Base-by-base conservation (phyloP, 2,329 filamentous ascomycete genomes). In the Calycina marina region DNA sequence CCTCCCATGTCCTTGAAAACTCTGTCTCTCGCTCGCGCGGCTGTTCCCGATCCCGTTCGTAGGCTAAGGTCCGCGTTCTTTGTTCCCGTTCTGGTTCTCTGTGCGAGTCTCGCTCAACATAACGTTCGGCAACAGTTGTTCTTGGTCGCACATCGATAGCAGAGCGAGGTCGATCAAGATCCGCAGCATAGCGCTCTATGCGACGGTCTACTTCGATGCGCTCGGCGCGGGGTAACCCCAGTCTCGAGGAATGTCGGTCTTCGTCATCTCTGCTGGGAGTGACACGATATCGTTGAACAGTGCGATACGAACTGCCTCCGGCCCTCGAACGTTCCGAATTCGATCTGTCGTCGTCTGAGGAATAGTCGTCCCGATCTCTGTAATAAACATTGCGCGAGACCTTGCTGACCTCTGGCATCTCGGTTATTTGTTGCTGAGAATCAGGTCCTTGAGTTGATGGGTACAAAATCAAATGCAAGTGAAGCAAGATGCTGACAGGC, bases 41-140 rank as follows among this genome's bases (percentile, higher is more conserved):
- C 20, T 57, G 55, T 4, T 63, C 59, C 54, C 62, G 63, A 28
- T 67, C 62, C 35, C 59, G 41, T 25, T 61, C 59, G 38, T 56
- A 60, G 17, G 56, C 51, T 14, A 55, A 43, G 13, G 56, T 55
- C 31, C 51, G 40, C 8, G 44, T 46, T 18, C 41, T 43, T 34
- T 50, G 47, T 5, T 18, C n/a, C 14, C 15, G n/a, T 24, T 47
- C 31, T 14, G 34, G 62, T 32, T 65, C 62, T 30, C 57, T 51
- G 33, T 34, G 37, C 6, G 38, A 24, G 13, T 44, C 42, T 14
- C 36, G 38, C 33, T 49, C 48, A 18, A 38, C 25, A 22, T 35
- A 42, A 31, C 37, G 35, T 37, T 49, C 48, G 26, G 40, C 33
- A 15, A 43, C 28, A 11, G 34, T 41, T 8, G 42, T 37, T 34